Evolutionary conservation across 495 filamentous ascomycete genomes (phyloP).

Genomic region (Podospora sp.): DNA sequence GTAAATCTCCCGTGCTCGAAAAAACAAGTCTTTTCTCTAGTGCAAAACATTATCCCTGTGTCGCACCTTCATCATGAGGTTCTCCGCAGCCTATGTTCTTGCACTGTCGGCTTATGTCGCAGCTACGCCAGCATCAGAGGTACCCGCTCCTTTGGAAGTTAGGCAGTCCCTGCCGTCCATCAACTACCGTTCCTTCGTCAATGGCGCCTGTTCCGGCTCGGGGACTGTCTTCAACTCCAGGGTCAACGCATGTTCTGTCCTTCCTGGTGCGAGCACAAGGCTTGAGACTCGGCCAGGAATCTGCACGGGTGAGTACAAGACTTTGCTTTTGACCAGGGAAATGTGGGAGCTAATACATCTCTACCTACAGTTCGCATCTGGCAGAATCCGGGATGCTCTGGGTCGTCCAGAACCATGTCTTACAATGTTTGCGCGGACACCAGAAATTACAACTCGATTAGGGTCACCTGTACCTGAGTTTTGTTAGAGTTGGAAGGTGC

Average conservation of each 20-base stretch:
- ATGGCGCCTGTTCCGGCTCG: not conserved
- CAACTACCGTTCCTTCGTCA: conserved; percentile 3
- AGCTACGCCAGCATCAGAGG: conserved; percentile 2
- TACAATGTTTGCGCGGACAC: conserved; percentile 3
- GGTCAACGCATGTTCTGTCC: not conserved
- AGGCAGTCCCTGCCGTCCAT: not conserved
- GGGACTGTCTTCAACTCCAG: conserved; percentile 2
- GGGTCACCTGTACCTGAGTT: not conserved
- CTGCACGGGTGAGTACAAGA: conserved; percentile 1
- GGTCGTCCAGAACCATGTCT: not conserved
- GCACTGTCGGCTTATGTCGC: not conserved
- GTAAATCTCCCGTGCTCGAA: not conserved
- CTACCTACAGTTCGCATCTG: not conserved
- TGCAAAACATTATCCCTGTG: not conserved
- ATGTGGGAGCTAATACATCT: not conserved
- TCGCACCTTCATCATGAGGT: not conserved
- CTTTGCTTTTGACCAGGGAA: not conserved
- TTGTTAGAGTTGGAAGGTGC: no score
- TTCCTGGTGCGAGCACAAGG: conserved; percentile 1
- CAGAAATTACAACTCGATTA: conserved; percentile 7
- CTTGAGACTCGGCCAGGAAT: not conserved
- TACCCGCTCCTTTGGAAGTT: not conserved
- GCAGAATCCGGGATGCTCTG: not conserved
- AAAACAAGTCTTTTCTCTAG: not conserved
- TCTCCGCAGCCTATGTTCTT: not conserved